Conservation (phyloP, 2,329 filamentous ascomycete species). For the Lasiodiplodia theobromae region DNA sequence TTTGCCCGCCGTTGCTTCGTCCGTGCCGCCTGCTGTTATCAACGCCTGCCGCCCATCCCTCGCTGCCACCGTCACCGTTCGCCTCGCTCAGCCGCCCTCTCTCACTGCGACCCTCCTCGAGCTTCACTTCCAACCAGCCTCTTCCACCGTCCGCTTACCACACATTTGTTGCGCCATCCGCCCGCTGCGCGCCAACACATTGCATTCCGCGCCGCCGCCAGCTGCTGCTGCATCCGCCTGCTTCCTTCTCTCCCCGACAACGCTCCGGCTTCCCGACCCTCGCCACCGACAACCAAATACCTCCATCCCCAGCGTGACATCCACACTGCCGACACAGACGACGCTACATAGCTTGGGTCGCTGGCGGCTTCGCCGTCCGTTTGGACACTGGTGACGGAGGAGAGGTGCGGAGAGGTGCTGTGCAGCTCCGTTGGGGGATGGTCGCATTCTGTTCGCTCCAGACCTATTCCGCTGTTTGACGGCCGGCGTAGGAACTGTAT, state of each 20-base stretch:
- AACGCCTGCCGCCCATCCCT: slow-evolving; percentile 22
- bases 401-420: slow-evolving; percentile 31
- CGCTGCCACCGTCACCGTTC: slow-evolving; percentile 7
- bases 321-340: background rate
- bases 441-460: slow-evolving; percentile 7
- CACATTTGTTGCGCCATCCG: background rate
- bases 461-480: slow-evolving; percentile 13
- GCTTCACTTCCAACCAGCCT: background rate
- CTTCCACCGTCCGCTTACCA: background rate
- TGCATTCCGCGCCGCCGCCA: background rate
- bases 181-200: background rate
- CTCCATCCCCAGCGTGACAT: background rate
- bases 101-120: background rate
- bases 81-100: slow-evolving; percentile 8
- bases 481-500: slow-evolving; percentile 6
- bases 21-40: slow-evolving; percentile 6
- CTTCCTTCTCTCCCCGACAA: background rate
- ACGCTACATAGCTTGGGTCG: slow-evolving; percentile 20
- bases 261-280: background rate
- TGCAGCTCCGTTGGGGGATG: slow-evolving; percentile 26
- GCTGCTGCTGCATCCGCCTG: background rate
- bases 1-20: background rate
- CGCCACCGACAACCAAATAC: background rate
- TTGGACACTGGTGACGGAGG: slow-evolving; percentile 36
- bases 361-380: slow-evolving; percentile 36